Percentiles rank a stretch among this genome's conserved stretches.
These are phyloP conservation scores for Penicillium crustosum DNA, from an alignment of 2,329 filamentous ascomycete genomes.

Conservation along the genomic window DNA sequence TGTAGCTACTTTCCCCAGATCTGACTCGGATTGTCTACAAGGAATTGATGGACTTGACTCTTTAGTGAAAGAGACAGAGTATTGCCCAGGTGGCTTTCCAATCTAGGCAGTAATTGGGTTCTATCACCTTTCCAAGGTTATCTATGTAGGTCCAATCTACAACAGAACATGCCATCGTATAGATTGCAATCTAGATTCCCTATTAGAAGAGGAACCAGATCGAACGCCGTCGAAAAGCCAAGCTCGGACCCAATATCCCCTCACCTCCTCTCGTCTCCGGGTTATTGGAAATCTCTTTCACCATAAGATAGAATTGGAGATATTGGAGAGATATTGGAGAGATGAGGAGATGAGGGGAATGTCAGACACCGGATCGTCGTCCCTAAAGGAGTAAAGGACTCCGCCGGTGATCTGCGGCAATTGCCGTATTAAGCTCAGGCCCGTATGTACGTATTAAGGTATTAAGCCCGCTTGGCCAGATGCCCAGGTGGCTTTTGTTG, in stretches of 20 bases:
- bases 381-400: slow-evolving; percentile 1
- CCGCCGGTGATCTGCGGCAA: not conserved
- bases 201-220: not conserved
- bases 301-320: not conserved
- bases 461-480: no score
- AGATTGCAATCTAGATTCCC: not conserved
- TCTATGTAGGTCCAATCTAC: not conserved
- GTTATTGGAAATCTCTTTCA: not conserved
- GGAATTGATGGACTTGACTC: not conserved
- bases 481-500: no score
- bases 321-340: not conserved
- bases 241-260: not conserved
- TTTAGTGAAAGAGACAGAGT: not conserved
- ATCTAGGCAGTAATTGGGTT: not conserved
- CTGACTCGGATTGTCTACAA: not conserved
- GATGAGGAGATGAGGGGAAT: not conserved
- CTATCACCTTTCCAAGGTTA: no score
- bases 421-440: not conserved
- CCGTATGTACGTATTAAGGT: no score
- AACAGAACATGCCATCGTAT: not conserved
- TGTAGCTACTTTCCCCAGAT: slow-evolving; percentile 1
- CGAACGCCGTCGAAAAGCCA: not conserved
- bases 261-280: not conserved
- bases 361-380: not conserved
- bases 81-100: not conserved